Evolutionary conservation across 768 basidiomycete genomes (phyloP), one percentile per base, ranked within the genome.

Genomic region (Russula ochroleuca): DNA sequence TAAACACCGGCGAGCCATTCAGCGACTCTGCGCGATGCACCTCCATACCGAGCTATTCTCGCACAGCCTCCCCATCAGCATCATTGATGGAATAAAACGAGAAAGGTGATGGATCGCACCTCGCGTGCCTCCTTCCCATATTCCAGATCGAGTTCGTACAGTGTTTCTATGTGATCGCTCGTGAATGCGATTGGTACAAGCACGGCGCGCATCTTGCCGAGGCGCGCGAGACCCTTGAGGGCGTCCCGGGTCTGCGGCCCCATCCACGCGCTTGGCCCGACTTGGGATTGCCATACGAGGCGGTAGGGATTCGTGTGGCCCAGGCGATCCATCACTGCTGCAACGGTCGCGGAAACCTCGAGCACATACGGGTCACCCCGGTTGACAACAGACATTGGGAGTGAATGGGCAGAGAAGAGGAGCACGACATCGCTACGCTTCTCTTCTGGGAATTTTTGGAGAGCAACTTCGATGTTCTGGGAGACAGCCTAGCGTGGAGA

Each of bases 311-410:
- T 92, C 48, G 83, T 80, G 69, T 90, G 80, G 13, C 83, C 79
- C 25, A 99, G 80, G 53, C 90, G 82, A 67, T 86, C 80, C 95
- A 99, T 98, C 62, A 98, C 94, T 37, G 93, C 90, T 45, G 88
- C 83, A 9, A 98, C 97, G 15, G 94, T 87, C 17, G 94, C 90
- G 19, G 94, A 92, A 38, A 99, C 97, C 76, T 99, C 97, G 41
- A 92, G 79, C 40, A 97, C 80, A 77, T 99, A 98, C 11, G 97
- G 96, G 77, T 99, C 97, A 47, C 97, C 97, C 69, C 97, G 93
- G 79, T 98, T 98, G 66, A 98, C 94, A 67, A 98, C 92, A 6
- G 94, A 95, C 86, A 99, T 92, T 31, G 97, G 97, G 47, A 99
- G 78, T 8, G 97, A 98, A 71, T 99, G 97, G 3, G 97, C 97